Evolutionary conservation across 768 basidiomycete species (phyloP), one percentile per base, ranked within the genome.

Genomic region (Podaxis sp.): DNA sequence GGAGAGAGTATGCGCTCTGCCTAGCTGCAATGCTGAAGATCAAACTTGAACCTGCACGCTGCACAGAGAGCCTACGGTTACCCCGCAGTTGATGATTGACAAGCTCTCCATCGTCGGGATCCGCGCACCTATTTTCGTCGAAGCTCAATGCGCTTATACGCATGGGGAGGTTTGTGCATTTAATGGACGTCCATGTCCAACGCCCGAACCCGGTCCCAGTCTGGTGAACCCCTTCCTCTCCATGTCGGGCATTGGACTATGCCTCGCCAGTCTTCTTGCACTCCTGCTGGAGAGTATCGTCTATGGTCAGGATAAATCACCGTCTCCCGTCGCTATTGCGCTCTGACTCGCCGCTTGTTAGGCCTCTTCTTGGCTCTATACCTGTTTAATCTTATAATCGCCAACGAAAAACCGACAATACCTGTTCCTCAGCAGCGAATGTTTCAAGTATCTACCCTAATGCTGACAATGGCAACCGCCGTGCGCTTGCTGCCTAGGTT

Each of bases 271-370:
- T 38, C 46, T 59, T 33, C 57, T 59, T 36, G 57, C 30, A 1
- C 44, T 59, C 13, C 17, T 59, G 8, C 26, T 59, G 9, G 57
- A 59, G 36, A 59, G 57, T 11, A 49, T 59, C 19, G 30, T 59
- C 33, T 59, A 59, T 19, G 57, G 57, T 59, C 12, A 59, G 44
- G 2, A 30, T 2, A 8, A 36, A 6, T 57, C 17, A 19, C 13
- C 4, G 15, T 44, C 30, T 17, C 22, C 22, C 19, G 15, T 13
- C 36, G 17, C 5, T 38, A 19, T 24, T 59, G 22, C 6, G 4
- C 9, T 13, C 39, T 19, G 11, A 38, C 19, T 13, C 22, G 39
- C 19, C 54, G 13, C 11, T 7, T 24, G n/a, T 39, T 19, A 59
- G 57, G 57, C 11, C 11, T 59, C 17, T 59, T 59, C 30, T 33